Base-by-base conservation (phyloP, 176 grass and related monocot genomes). In the Ampelocalamus luodianensis region DNA sequence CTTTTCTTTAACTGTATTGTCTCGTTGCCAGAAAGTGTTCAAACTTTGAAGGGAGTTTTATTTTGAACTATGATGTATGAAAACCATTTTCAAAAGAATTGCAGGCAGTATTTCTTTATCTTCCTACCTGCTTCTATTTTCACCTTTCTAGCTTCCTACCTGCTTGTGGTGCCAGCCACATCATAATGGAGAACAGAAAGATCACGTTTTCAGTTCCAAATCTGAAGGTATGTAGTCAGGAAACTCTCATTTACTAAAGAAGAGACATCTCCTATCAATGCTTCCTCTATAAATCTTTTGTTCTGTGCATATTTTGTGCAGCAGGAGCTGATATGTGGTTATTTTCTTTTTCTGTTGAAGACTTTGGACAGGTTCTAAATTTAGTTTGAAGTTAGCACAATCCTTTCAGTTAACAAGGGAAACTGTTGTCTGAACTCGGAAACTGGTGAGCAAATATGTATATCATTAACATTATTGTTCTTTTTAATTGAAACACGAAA, bases 1-100 rank as follows among this genome's bases (percentile, higher is more conserved):
- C n/a, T 3, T 65, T 76, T 18, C 6, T 45, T 22, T 3, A 8
- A 66, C 20, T 27, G 32, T 4, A 6, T 74, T 38, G 5, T 46
- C 8, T 79, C 17, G 16, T 12, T 65, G 14, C 6, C 22, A 42
- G 29, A 1, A 64, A 46, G 14, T 5, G 14, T 55, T 44, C 23
- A 42, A 36, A 54, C 39, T 73, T 10, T 38, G 34, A 38, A 44
- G 72, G 3, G 26, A 26, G 40, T 37, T 48, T 16, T 69, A 15
- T 88, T 53, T 16, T 16, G 79, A 6, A n/a, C 22, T 68, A 55
- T 40, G 82, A 40, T 65, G 23, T 54, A 38, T 77, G 15, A 3
- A 39, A 66, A 39, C 6, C 16, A 50, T 77, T 22, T 53, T 10
- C 24, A 68, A 12, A 82, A 61, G 15, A 63, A 71, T 40, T 22